A percentile compares a stretch with the other conserved stretches of the same genome.
These are phyloP conservation scores for Bipolaris sorokiniana DNA, from an alignment of 2,329 filamentous ascomycete species.

Conservation along the genomic window DNA sequence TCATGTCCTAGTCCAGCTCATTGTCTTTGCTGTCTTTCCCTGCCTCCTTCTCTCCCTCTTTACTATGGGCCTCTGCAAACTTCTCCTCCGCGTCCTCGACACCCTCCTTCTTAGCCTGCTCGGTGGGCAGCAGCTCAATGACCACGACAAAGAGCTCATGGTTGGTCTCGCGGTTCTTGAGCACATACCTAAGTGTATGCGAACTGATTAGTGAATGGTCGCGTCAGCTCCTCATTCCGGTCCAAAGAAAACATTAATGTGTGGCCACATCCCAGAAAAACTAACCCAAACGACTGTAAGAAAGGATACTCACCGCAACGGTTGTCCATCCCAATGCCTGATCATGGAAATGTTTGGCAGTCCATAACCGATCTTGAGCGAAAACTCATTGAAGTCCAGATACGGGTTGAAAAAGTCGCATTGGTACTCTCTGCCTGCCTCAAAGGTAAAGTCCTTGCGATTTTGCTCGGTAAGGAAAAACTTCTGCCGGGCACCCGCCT, in stretches of 20 bases:
- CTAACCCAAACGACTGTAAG: background rate
- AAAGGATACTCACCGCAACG: conserved; percentile 63
- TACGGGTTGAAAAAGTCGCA: conserved; percentile 90
- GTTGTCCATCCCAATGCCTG: conserved; percentile 81
- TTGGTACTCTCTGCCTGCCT: conserved; percentile 65
- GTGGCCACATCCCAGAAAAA: too few relatives aligned
- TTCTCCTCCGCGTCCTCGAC: conserved; percentile 31
- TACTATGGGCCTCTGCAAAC: conserved; percentile 32
- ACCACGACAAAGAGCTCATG: conserved; percentile 80
- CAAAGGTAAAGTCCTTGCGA: conserved; percentile 65
- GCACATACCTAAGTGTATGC: conserved; percentile 87
- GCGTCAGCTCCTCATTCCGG: conserved; percentile 18
- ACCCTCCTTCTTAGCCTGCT: conserved; percentile 54
- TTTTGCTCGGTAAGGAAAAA: conserved; percentile 64
- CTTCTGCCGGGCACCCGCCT: conserved; percentile 60
- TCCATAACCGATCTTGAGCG: conserved; percentile 59
- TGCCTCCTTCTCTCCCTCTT: conserved; percentile 17
- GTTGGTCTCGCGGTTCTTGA: conserved; percentile 78
- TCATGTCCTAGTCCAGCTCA: conserved; percentile 24
- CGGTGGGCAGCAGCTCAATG: conserved; percentile 76
- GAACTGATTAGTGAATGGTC: conserved; percentile 60
- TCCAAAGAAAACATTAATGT: conserved; percentile 1
- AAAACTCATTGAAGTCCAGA: conserved; percentile 82
- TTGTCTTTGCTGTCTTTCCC: conserved; percentile 26
- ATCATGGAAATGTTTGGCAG: conserved; percentile 78